Base-by-base conservation (phyloP, 495 filamentous ascomycete genomes). In the Penicillium fimorum region DNA sequence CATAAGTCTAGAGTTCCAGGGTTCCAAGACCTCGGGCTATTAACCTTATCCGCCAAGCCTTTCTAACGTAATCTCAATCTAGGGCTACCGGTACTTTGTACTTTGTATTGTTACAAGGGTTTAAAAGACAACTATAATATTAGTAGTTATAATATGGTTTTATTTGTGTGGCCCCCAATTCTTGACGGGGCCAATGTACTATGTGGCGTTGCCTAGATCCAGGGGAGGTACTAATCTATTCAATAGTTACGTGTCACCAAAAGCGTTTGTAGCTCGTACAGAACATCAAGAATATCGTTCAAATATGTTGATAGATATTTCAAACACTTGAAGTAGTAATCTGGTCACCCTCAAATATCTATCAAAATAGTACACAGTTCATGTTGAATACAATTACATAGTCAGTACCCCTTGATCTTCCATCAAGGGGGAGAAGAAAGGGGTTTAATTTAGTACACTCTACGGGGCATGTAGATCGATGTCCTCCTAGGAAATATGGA, bases 21-120 rank as follows among this genome's bases (percentile, higher is more conserved):
- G 25, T 27, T 27, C 25, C 25, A 27, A 27, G 40, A 33, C 44
- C 25, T 11, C 8, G 44, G 29, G 32, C 30, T 25, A 8, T 32
- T 49, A n/a, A 25, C 15, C 35, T 38, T n/a, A 49, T 24, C 30
- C 24, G 50, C 50, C 50, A 52, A 52, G 50, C 32, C 50, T 52
- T 47, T 52, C 50, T 52, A 52, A 52, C 50, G 50, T 52, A 52
- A 52, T 32, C 50, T 24, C 25, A 43, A 43, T 32, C 25, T 47
- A 49, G 5, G 27, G 30, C 33, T 27, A 27, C 25, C 4, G 25
- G 3, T 27, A 22, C 22, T 22, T 22, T 22, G 22, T 22, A 22
- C 15, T n/a, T 17, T 17, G 35, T 17, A 17, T 7, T 32, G 9
- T 32, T 47, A 17, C 29, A 22, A 32, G 29, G n/a, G 10, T 11